Base-by-base conservation (phyloP, 306 rosid species). In the Cajanus cajan region DNA sequence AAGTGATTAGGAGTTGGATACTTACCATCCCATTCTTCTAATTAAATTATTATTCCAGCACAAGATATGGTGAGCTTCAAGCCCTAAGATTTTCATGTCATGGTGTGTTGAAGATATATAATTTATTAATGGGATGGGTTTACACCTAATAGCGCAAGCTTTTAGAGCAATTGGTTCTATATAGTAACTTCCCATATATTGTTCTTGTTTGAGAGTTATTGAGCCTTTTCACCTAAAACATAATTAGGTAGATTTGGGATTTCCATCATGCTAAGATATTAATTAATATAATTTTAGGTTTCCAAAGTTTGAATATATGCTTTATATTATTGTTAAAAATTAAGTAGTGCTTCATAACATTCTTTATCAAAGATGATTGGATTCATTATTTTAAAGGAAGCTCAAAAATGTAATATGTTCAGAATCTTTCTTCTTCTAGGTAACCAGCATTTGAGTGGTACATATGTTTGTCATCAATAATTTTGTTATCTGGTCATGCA, bases 401-500 rank as follows among this genome's bases (percentile, higher is more conserved):
- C 47, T 73, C 12, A 28, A 71, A 37, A 41, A 13, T 40, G 34
- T 15, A 64, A 44, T 39, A 47, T 65, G 28, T n/a, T 34, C 16
- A 33, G 47, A 61, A 59, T 9, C 18, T 68, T 28, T 58, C 67
- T 25, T 43, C 40, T 73, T 50, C 15, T 51, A 43, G 16, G 43
- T 11, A 31, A 28, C 66, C 73, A 80, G 31, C 65, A 43, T 7
- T 63, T 63, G 10, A 44, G 68, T 72, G 73, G 43, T 12, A 12
- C 14, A 7, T 43, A 70, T 62, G 39, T 51, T 68, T 64, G 64
- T 75, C 48, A 1, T 15, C 73, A 78, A 64, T 79, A 63, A 61
- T 83, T 58, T 58, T 45, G 78, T 57, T 39, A 68, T 59, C 58
- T 61, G 65, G 34, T 57, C 31, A 40, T 84, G 87, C 83, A 94